Evolutionary conservation across 2,329 filamentous ascomycete species (phyloP), one percentile per base, ranked within the genome.

Genomic region (Drechslera avenae): DNA sequence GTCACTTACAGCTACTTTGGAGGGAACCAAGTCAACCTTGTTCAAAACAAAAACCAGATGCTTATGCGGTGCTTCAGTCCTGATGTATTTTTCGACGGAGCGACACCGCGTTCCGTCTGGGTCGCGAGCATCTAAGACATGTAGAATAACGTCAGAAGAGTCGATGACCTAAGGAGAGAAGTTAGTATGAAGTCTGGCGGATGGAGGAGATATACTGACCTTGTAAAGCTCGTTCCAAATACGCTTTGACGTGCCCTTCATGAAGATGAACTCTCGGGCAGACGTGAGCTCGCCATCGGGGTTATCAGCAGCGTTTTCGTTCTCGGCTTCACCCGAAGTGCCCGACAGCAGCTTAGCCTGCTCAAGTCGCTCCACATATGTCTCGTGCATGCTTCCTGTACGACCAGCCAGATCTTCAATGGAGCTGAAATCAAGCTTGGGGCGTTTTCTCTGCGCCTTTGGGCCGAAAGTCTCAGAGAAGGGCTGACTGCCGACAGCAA

Each of bases 111-210:
- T 97, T 28, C 94, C 94, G 14, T 67, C 57, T 7, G 66, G 66
- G 34, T 69, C 66, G 13, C 66, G 56, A 16, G 66, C 66, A 13
- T 69, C 66, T 10, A 69, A 52, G 16, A 69, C 65, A 35, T 69
- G 94, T n/a, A 99, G 88, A 37, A 99, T 86, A 30, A 99, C 93
- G 74, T 99, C 94, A 8, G 89, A 94, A 3, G 91, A 95, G 76
- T 97, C 93, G 55, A 97, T 94, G 31, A 51, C 48, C 48, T 51
- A n/a, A n/a, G 10, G 2, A 14, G 19, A 19, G 19, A 4, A 36
- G 33, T 23, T 28, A 46, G 14, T 7, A 9, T 2, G 26, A 7
- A 8, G 23, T 13, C 0, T 7, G 5, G 33, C n/a, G 5, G 1
- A 4, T 3, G n/a, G n/a, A 4, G 17, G 2, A 9, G 10, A 17